Evolutionary conservation across 805 yeast species (phyloP).

Genomic region (Schwanniomyces polymorphus): DNA sequence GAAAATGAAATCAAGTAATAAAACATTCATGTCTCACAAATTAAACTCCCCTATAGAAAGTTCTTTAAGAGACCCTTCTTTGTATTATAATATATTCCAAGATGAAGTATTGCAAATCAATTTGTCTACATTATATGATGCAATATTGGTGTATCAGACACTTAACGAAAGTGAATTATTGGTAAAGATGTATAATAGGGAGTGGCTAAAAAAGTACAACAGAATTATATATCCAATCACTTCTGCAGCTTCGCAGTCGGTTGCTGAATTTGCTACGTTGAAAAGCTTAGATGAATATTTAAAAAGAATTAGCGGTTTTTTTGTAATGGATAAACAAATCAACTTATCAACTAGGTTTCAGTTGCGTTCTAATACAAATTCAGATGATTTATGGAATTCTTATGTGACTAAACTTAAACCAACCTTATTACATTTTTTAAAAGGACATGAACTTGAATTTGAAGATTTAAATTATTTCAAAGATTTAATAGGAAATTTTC

Average conservation of each 20-base stretch:
- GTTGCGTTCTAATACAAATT: constrained; percentile 59
- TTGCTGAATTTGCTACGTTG: constrained; percentile 27
- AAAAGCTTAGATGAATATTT: constrained; percentile 54
- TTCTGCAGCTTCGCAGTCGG: constrained; percentile 12
- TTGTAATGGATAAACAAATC: constrained; percentile 71
- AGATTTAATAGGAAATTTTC: constrained; percentile 64
- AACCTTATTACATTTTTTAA: constrained; percentile 49
- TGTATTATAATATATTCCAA: constrained; percentile 49
- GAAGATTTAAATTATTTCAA: constrained; percentile 56
- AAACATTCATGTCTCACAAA: constrained; percentile 51
- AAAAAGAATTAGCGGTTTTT: constrained; percentile 68
- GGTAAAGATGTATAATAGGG: constrained; percentile 63
- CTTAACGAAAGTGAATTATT: constrained; percentile 65
- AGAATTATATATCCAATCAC: constrained; percentile 67
- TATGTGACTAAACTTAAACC: constrained; percentile 60
- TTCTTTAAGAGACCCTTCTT: constrained; percentile 62
- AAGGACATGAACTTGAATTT: constrained; percentile 37
- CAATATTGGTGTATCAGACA: constrained; percentile 77
- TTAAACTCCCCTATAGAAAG: constrained; percentile 86
- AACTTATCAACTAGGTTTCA: constrained; percentile 63
- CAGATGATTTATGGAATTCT: constrained; percentile 76
- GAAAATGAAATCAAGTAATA: constrained; percentile 39
- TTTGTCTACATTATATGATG: constrained; percentile 76
- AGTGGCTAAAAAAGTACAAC: constrained; percentile 69
- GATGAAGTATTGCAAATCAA: constrained; percentile 45